Evolutionary conservation across 2,329 filamentous ascomycete genomes (phyloP).

Genomic region (Davidsoniella eucalypti): DNA sequence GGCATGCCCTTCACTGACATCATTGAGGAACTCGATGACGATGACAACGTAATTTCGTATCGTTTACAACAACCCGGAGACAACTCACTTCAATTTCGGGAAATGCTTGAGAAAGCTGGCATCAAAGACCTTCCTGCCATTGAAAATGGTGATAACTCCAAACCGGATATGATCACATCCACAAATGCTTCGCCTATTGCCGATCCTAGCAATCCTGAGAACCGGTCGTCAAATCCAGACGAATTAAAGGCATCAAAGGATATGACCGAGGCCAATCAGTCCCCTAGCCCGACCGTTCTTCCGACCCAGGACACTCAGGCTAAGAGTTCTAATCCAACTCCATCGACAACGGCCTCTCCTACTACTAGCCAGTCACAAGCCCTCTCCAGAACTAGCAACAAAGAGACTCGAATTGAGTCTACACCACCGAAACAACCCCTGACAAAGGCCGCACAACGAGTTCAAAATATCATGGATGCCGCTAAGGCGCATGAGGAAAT

Average conservation of each 20-base stretch:
- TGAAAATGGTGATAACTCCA: neutral
- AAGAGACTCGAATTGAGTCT: conserved; percentile 14
- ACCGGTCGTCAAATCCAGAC: neutral
- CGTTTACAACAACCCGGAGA: conserved; percentile 51
- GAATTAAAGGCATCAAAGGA: neutral
- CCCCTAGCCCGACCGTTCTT: conserved; percentile 3
- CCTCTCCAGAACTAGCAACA: no score
- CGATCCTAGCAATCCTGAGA: neutral
- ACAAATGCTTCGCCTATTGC: neutral
- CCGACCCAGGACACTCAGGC: conserved; percentile 41
- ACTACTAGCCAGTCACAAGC: conserved; percentile 27
- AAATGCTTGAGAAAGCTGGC: conserved; percentile 64
- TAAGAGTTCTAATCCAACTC: conserved; percentile 18
- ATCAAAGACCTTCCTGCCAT: conserved; percentile 24
- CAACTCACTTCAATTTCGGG: conserved; percentile 48
- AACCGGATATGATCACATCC: neutral
- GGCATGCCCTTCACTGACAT: conserved; percentile 65
- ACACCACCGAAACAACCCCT: conserved; percentile 27
- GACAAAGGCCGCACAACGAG: conserved; percentile 25
- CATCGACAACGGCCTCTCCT: conserved; percentile 20
- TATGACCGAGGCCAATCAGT: neutral
- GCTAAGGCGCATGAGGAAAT: conserved; percentile 38
- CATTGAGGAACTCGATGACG: conserved; percentile 77
- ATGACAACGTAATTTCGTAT: conserved; percentile 65
- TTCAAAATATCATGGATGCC: conserved; percentile 40